Evolutionary conservation across 2,329 filamentous ascomycete genomes (phyloP), one percentile per base, ranked within the genome.

Genomic region (Ascochyta viciae-villosae): DNA sequence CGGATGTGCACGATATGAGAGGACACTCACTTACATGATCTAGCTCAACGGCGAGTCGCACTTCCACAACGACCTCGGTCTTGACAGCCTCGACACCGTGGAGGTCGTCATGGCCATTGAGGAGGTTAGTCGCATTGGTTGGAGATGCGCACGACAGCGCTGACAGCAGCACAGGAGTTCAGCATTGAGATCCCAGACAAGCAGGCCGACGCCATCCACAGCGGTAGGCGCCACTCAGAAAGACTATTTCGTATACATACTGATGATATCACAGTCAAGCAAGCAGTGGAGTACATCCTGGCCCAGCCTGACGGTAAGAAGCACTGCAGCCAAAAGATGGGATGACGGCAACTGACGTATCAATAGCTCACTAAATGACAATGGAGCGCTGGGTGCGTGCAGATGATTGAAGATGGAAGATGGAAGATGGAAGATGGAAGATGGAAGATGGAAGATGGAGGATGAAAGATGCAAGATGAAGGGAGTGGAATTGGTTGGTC

Each of bases 81-180:
- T 99, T 73, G 95, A 99, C 83, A 96, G 90, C 81, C 86, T 99
- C 79, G 95, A 99, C 79, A 97, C 95, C 63, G 95, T 99, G 63
- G 95, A 99, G 85, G 95, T 99, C 67, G 95, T 99, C 72, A 99
- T 99, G 95, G 95, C 95, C 66, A 98, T 99, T 81, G 95, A 99
- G 86, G 95, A 99, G 88, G 90, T 92, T 80, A 64, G 78, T 68
- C 51, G 62, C 54, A 47, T 24, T 34, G 41, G 38, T n/a, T 26
- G 40, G 23, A 22, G 7, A 37, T 13, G 61, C 35, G 41, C 19
- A 19, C 48, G 39, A 26, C 39, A 61, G 48, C 26, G 50, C 55
- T 62, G 43, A 68, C 65, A 59, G 19, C 22, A 24, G 6, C 37
- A 71, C 70, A 88, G 87, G 87, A 89, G 74, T 89, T 89, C 81